Conservation (phyloP, 1,284 basidiomycete species). For the Rhizoctonia solani region DNA sequence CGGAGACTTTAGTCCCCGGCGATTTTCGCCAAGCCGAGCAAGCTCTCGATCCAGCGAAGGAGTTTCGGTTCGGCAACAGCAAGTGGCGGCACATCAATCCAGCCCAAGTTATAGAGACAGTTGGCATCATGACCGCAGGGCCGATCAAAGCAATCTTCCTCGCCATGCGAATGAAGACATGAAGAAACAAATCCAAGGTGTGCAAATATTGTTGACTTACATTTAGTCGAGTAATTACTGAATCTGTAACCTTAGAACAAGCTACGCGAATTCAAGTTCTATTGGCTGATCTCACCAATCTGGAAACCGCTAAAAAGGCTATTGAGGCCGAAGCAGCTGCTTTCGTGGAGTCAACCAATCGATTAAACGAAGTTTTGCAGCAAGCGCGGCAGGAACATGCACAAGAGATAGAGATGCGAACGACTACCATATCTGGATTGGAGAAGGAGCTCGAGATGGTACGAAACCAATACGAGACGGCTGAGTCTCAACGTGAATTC, state of each 20-base stretch:
- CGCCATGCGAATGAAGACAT: too few species aligned
- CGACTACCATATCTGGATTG: conserved; percentile 1
- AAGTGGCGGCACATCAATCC: background rate
- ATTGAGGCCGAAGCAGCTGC: background rate
- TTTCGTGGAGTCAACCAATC: background rate
- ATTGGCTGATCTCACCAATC: background rate
- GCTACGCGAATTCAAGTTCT: background rate
- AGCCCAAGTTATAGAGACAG: too few species aligned
- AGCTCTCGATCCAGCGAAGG: background rate
- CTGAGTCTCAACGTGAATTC: conserved; percentile 8
- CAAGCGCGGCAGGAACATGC: background rate
- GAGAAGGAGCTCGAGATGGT: conserved; percentile 1
- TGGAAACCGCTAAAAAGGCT: background rate
- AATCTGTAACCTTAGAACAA: background rate
- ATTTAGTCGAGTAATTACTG: too few species aligned
- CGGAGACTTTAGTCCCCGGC: conserved; percentile 1
- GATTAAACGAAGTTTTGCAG: background rate
- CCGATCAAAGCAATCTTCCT: too few species aligned
- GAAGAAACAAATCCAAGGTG: too few species aligned
- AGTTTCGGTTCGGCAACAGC: background rate
- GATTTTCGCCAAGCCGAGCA: background rate
- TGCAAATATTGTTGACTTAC: too few species aligned
- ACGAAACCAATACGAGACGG: conserved; percentile 10
- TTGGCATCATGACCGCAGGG: too few species aligned
- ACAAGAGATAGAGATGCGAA: background rate